Base-by-base conservation (phyloP, 805 yeast species). In the Metschnikowia reukaufii region DNA sequence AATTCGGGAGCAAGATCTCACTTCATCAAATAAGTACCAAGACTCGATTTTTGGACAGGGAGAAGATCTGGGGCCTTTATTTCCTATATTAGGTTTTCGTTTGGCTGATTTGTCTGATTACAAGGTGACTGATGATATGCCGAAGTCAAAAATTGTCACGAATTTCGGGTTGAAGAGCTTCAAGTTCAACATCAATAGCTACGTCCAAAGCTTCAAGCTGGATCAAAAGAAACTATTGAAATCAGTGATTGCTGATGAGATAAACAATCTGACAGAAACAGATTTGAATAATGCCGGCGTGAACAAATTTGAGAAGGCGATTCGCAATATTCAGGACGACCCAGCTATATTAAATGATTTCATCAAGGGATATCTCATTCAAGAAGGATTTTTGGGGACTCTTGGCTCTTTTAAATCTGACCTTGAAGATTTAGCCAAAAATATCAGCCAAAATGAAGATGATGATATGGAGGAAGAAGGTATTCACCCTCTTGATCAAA, bases 161-260 rank as follows among this genome's bases (percentile, higher is more conserved):
- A 84, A 85, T 56, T 81, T 84, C 41, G 84, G 84, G 2, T 64
- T 69, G 44, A 64, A 71, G 44, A 82, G 78, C 42, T 86, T 86
- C 61, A 66, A 70, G 43, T 86, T 77, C 57, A 86, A 86, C 59
- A 81, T 86, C 48, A 70, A 73, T 35, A 72, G 74, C 33, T 82
- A 82, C 60, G 74, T 81, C 32, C 63, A 68, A 20, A 64, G 64
- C 10, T 72, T 76, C 64, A 83, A 81, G 34, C 38, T 41, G 12
- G 20, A 34, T 20, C 56, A 52, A 27, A 37, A 36, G 10, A 6
- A 16, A 12, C 42, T 40, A 16, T 36, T 49, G 6, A 34, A 44
- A 18, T 23, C 40, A 7, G 36, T 47, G 20, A 37, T 52, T 15
- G 13, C 43, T 6, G 53, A 48, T 6, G 52, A 50, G 33, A 27